Base-by-base conservation (phyloP, 2,329 filamentous ascomycete species). In the Alternaria viburni region DNA sequence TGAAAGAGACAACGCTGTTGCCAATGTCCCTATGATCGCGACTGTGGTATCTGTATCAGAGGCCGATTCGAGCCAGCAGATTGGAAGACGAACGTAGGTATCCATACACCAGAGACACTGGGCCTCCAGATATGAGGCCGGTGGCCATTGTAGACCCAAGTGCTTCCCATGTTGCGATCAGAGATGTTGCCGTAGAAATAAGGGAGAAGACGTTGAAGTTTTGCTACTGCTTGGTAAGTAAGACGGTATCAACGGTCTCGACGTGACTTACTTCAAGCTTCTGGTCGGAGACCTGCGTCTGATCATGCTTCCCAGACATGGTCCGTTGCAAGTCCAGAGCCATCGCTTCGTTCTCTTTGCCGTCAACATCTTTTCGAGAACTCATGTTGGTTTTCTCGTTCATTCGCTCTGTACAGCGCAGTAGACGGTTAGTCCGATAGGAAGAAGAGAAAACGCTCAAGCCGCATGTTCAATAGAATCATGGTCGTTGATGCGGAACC, bases 81-180 rank as follows among this genome's bases (percentile, higher is more conserved):
- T 57, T 32, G 17, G 13, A 46, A 26, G 26, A 51, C 59, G 32
- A 32, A 57, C 59, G 23, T 57, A 62, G 54, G 44, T 49, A 62
- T 44, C 60, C 60, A 25, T 54, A 62, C 8, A 62, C 32, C 10
- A 62, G 30, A n/a, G 60, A 59, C 5, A 62, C 60, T 26, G 60
- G 60, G 5, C 60, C 60, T 17, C 60, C 60, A 19, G 46, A 49
- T 19, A 59, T 32, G 12, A 62, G 60, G 21, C 60, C 60, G n/a
- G 60, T 28, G 7, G 46, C 60, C 60, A 62, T 62, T 19, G 60
- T 62, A 50, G 46, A 32, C 15, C 56, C 30, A 19, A 62, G 55
- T 13, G 60, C 60, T 28, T 62, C 60, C 60, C 60, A 62, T 43
- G 60, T 62, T 15, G 60, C 60, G 26, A 62, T 62, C 44, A 62